Conservation (phyloP, 352 stramenopile genomes). For the Phytophthora macrochlamydospora region DNA sequence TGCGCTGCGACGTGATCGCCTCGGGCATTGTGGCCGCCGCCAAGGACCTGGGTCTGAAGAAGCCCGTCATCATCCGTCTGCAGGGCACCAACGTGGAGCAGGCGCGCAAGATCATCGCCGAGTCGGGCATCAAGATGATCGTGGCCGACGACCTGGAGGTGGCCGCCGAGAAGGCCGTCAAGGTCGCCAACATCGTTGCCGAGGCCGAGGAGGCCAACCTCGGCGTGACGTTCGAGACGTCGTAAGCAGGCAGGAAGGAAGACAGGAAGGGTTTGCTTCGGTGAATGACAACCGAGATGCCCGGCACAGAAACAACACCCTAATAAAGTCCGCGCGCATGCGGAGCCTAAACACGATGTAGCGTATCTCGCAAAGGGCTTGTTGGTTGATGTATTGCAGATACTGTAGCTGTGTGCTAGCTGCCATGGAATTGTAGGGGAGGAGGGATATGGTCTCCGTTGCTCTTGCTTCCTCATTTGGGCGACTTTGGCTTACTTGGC, state of each 20-base stretch:
- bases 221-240: slow-evolving; percentile 66
- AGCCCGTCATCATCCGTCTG: slow-evolving; percentile 98
- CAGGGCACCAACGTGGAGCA: slow-evolving; percentile 98
- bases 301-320: slow-evolving; percentile 26
- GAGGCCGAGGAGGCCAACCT: slow-evolving; percentile 77
- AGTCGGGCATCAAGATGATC: slow-evolving; percentile 95
- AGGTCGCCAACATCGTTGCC: slow-evolving; percentile 84
- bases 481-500: slow-evolving; percentile 55
- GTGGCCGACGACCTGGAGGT: slow-evolving; percentile 95
- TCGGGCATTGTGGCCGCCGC: slow-evolving; percentile 96
- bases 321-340: slow-evolving; percentile 36
- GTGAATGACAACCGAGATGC: slow-evolving; percentile 33
- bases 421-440: slow-evolving; percentile 12
- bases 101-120: slow-evolving; percentile 93
- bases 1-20: slow-evolving; percentile 98
- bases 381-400: slow-evolving; percentile 25
- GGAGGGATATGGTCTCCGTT: neutral
- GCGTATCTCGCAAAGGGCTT: slow-evolving; percentile 17
- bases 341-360: slow-evolving; percentile 12
- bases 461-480: neutral
- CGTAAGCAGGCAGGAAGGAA: slow-evolving; percentile 40
- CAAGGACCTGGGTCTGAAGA: slow-evolving; percentile 96
- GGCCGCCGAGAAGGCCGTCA: slow-evolving; percentile 95
- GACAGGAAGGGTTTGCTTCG: slow-evolving; percentile 22
- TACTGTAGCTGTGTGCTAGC: slow-evolving; percentile 17